phyloP scores from a whole-genome alignment of 192 early-diverging fungal genomes.

The Allomyces javanicus region DNA sequence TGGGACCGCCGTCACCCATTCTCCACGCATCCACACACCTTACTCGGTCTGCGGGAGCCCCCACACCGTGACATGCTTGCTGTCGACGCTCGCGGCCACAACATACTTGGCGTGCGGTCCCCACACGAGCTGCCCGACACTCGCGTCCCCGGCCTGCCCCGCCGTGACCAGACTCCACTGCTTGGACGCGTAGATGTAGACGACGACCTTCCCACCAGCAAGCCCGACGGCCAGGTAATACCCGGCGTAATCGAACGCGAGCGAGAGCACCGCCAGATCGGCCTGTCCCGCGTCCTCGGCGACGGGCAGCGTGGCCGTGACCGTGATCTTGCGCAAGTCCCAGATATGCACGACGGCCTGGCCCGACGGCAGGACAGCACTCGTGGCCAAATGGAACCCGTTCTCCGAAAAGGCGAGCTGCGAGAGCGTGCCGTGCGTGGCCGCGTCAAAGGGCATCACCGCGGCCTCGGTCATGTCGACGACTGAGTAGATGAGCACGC shows the following conservation, averaged over 20 bases:
- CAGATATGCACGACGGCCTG: not conserved
- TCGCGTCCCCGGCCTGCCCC: not conserved
- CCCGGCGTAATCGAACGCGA: not conserved
- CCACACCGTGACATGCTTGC: too few species aligned
- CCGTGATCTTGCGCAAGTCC: not conserved
- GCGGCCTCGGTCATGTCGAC: not conserved
- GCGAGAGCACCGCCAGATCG: not conserved
- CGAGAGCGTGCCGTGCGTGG: not conserved
- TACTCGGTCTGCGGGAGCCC: too few species aligned
- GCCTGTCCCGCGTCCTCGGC: not conserved
- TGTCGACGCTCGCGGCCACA: too few species aligned
- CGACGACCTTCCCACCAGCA: not conserved
- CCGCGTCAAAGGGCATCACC: not conserved
- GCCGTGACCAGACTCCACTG: not conserved
- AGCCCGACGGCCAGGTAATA: not conserved
- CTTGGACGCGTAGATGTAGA: not conserved
- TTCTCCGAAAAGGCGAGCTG: not conserved
- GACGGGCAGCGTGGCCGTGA: not conserved
- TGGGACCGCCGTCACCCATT: too few species aligned
- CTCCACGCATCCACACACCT: too few species aligned
- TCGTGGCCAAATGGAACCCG: not conserved
- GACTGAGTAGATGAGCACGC: slow-evolving; percentile 36
- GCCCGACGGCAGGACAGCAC: not conserved
- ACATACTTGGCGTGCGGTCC: not conserved
- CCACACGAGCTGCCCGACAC: not conserved